Percentiles rank a stretch among this genome's conserved stretches.
Evolutionary conservation across 148 eudicot genomes (phyloP).

Genomic region (Spergularia bocconei): DNA sequence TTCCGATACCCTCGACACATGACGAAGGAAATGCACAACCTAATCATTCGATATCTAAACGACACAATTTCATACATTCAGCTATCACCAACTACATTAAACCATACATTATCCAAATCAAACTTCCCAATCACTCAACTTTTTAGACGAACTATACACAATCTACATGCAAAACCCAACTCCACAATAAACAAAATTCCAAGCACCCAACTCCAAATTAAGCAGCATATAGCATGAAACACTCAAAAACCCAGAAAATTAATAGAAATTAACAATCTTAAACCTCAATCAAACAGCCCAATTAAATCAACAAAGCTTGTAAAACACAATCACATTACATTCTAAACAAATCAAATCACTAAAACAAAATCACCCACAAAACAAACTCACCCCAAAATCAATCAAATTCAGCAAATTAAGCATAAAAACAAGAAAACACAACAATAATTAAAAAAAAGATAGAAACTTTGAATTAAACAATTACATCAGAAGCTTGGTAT

Average conservation of each 20-base stretch:
- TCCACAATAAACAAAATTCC: no score
- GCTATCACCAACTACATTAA: background rate
- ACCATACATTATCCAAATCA: background rate
- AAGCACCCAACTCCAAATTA: no score
- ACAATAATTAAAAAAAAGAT: background rate
- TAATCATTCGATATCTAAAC: background rate
- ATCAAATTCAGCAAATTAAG: constrained; percentile 2
- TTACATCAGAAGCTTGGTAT: constrained; percentile 67
- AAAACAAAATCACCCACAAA: background rate
- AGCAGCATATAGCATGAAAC: no score
- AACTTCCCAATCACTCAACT: background rate
- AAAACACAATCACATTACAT: background rate
- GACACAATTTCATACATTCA: background rate
- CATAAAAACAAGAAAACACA: background rate
- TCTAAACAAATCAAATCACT: background rate
- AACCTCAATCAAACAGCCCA: background rate
- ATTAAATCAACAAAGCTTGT: background rate
- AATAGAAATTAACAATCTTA: no score
- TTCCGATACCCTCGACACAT: background rate
- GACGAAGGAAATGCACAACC: background rate
- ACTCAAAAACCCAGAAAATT: no score
- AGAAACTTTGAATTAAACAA: background rate
- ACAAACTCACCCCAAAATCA: background rate
- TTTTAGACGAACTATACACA: no score
- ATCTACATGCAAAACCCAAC: no score